Evolutionary conservation across 257 asterid species (phyloP).

Genomic region (Lithospermum erythrorhizon): DNA sequence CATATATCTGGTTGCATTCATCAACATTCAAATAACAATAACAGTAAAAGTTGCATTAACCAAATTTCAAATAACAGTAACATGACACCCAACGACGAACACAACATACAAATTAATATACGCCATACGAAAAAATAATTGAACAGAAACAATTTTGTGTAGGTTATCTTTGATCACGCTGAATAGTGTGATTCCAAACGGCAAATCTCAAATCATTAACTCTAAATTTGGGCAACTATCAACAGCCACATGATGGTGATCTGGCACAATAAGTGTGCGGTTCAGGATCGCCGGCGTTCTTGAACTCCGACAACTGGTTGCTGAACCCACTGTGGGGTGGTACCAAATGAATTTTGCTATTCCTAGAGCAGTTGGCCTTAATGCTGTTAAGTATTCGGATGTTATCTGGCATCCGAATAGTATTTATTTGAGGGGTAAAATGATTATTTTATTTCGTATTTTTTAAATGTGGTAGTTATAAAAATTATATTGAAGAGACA

Average conservation of each 20-base stretch:
- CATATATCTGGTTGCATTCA: no score
- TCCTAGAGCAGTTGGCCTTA: not conserved
- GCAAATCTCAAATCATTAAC: constrained; percentile 60
- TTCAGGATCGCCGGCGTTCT: constrained; percentile 76
- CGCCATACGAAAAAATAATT: not conserved
- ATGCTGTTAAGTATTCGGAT: constrained; percentile 3
- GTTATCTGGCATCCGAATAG: no score
- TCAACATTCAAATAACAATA: no score
- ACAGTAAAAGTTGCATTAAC: no score
- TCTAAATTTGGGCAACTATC: constrained; percentile 93
- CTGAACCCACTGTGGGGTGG: constrained; percentile 96
- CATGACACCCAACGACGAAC: no score
- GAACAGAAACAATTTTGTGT: not conserved
- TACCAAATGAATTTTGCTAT: constrained; percentile 65
- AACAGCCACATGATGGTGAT: constrained; percentile 82
- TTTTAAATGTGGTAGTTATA: no score
- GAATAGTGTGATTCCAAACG: constrained; percentile 70
- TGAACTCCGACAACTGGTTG: constrained; percentile 85
- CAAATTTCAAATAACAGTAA: no score
- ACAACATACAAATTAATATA: constrained; percentile 1
- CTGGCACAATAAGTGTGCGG: constrained; percentile 77
- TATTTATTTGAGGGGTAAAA: constrained; percentile 8
- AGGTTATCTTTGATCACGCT: constrained; percentile 59
- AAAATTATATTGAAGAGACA: no score
- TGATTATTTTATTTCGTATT: constrained; percentile 18